Base-by-base conservation (phyloP, 106 monocot species). In the Gastrodia elata region DNA sequence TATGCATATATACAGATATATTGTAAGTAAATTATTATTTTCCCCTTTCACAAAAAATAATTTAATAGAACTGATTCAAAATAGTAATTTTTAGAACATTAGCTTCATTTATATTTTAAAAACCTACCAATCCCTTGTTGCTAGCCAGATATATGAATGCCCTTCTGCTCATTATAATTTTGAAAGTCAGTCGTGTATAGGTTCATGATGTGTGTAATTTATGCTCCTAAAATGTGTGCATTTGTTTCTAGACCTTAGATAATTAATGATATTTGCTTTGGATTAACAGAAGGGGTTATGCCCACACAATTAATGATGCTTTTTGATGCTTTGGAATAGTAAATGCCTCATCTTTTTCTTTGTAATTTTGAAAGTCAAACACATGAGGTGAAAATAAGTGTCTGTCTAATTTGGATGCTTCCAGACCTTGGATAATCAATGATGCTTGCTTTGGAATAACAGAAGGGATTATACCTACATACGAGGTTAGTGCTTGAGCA, bases 371-470 rank as follows among this genome's bases (percentile, higher is more conserved):
- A 32, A 61, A 32, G 61, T 61, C 32, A 57, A 30, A 2, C 11
- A 61, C 61, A 61, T 61, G 14, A 6, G 13, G 22, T 61, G 61
- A 11, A 61, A 61, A n/a, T 61, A 32, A 61, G 20, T 8, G 4
- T 61, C n/a, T n/a, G n/a, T n/a, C n/a, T n/a, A n/a, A 61, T n/a
- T 32, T 61, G 10, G 11, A 61, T 61, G 32, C 32, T 61, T 61
- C 6, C 67, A 67, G 67, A 67, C 67, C 67, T 37, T 67, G 67
- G 67, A 37, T 67, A 35, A 20, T 67, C 38, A 37, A 35, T 67
- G 20, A 35, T 67, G 36, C 18, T 35, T 67, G 67, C 37, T 67
- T 25, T 67, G 67, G 67, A 67, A 67, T 37, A 67, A 33, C 67
- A 67, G 20, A 35, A 38, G 67, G 67, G 37, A 6, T 38, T 37